phyloP scores from a whole-genome alignment of 805 yeast genomes.

The Saturnispora sanitii region DNA sequence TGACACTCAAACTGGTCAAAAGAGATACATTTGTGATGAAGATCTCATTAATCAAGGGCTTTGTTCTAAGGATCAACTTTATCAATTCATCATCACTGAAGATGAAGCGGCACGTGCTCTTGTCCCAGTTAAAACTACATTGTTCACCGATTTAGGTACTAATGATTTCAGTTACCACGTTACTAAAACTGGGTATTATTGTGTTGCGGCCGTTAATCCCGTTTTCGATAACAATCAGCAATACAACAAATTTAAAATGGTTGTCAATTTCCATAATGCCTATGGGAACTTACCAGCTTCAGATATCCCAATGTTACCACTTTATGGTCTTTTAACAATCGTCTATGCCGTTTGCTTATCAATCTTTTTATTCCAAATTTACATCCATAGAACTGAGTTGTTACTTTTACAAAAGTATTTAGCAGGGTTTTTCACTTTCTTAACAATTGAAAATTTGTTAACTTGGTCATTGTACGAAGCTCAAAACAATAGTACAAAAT shows the following conservation, averaged over 20 bases:
- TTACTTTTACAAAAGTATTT: conserved; percentile 86
- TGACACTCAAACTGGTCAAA: conserved; percentile 31
- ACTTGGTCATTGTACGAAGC: conserved; percentile 90
- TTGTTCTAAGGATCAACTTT: conserved; percentile 47
- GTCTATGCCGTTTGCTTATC: conserved; percentile 74
- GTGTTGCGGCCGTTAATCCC: conserved; percentile 64
- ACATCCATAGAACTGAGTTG: conserved; percentile 76
- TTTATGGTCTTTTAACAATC: conserved; percentile 78
- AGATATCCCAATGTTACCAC: conserved; percentile 83
- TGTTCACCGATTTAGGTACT: conserved; percentile 47
- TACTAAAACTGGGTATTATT: conserved; percentile 78
- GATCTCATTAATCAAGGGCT: conserved; percentile 43
- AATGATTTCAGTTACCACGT: conserved; percentile 56
- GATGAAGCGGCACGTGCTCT: conserved; percentile 25
- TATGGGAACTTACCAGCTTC: conserved; percentile 84
- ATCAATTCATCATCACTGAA: conserved; percentile 51
- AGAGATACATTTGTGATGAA: conserved; percentile 68
- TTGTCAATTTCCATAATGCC: conserved; percentile 82
- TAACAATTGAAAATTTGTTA: conserved; percentile 75
- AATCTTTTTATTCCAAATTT: conserved; percentile 77
- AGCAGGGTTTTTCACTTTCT: conserved; percentile 72
- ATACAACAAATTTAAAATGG: conserved; percentile 43
- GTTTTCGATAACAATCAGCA: conserved; percentile 16
- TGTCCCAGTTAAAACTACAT: conserved; percentile 47
- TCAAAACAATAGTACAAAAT: conserved; percentile 43